These are phyloP conservation scores for Noccaea bulbosa DNA, from an alignment of 345 rosid genomes.

Conservation along the genomic window DNA sequence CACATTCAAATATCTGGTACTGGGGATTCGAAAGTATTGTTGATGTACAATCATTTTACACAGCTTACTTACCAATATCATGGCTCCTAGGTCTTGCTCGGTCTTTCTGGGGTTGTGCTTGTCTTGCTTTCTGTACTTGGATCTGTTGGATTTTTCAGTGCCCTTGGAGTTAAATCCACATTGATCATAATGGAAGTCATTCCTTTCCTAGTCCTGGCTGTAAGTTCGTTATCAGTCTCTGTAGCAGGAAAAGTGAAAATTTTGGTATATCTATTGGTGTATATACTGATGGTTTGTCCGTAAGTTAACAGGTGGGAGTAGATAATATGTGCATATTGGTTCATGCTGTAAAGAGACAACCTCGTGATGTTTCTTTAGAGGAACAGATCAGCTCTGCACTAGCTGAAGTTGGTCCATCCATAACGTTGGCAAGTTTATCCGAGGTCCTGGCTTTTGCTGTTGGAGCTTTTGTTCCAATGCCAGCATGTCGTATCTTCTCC, in stretches of 20 bases:
- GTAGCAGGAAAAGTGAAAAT: slow-evolving; percentile 20
- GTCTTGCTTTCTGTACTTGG: slow-evolving; percentile 97
- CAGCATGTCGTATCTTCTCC: slow-evolving; percentile 96
- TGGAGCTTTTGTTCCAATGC: slow-evolving; percentile 95
- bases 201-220: slow-evolving; percentile 96
- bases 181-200: slow-evolving; percentile 99
- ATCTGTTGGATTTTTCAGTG: slow-evolving; percentile 91
- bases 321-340: slow-evolving; percentile 99
- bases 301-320: slow-evolving; percentile 79
- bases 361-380: slow-evolving; percentile 69
- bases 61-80: slow-evolving; percentile 28
- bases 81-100: slow-evolving; percentile 74
- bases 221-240: slow-evolving; percentile 54
- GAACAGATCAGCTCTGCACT: slow-evolving; percentile 91
- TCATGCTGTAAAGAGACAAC: slow-evolving; percentile 92
- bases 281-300: slow-evolving; percentile 21
- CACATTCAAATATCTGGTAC: slow-evolving; percentile 19
- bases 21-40: slow-evolving; percentile 17
- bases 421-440: slow-evolving; percentile 93
- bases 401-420: slow-evolving; percentile 97
- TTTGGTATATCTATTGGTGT: slow-evolving; percentile 25
- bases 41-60: slow-evolving; percentile 23
- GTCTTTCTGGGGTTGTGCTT: slow-evolving; percentile 91
- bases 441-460: slow-evolving; percentile 97
- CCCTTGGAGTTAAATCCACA: slow-evolving; percentile 88